phyloP scores from a whole-genome alignment of 2,329 filamentous ascomycete genomes.

The Fusarium musae region DNA sequence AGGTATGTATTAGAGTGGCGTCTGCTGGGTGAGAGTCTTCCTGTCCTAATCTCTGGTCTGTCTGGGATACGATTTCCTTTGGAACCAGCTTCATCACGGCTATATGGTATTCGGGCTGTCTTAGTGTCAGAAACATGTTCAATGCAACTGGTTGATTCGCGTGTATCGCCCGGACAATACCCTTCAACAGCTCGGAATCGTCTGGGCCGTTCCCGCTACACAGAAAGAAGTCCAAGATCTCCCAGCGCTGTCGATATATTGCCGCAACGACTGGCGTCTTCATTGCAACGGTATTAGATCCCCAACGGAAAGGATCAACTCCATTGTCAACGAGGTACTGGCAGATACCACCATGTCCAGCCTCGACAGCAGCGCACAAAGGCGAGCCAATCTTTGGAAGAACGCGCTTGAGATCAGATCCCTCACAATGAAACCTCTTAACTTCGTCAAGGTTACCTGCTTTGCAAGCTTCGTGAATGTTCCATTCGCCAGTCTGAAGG shows the following conservation, averaged over 20 bases:
- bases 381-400: fast-evolving
- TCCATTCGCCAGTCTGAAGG: fast-evolving
- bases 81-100: no score
- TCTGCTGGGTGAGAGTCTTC: fast-evolving
- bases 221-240: neutral
- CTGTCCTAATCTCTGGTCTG: fast-evolving
- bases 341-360: neutral
- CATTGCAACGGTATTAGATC: fast-evolving
- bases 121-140: fast-evolving
- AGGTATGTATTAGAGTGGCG: fast-evolving
- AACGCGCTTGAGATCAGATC: neutral
- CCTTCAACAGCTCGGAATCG: fast-evolving
- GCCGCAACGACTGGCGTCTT: neutral
- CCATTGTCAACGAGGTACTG: neutral
- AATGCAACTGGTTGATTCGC: fast-evolving
- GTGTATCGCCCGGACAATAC: fast-evolving
- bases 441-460: neutral
- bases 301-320: fast-evolving
- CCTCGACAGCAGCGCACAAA: fast-evolving
- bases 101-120: fast-evolving
- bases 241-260: fast-evolving
- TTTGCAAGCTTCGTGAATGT: neutral
- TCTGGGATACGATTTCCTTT: fast-evolving
- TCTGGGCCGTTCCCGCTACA: fast-evolving
- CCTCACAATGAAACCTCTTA: neutral